phyloP scores from a whole-genome alignment of 768 basidiomycete genomes.

The Coprinopsis marcescibilis region DNA sequence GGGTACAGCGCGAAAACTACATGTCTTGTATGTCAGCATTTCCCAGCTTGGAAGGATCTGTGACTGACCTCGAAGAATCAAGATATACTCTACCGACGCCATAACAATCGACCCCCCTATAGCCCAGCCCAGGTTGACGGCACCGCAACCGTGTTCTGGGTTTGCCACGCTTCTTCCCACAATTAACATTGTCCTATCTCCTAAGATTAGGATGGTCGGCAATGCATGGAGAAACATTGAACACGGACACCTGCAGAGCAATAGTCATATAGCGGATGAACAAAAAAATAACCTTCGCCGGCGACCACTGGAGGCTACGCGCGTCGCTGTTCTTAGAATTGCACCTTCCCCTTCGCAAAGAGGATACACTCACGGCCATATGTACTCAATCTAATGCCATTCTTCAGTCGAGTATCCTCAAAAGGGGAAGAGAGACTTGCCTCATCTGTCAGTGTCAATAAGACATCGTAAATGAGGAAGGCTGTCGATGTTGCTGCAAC shows the following conservation, averaged over 20 bases:
- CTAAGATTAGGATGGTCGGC: too few species aligned
- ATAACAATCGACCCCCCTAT: too few species aligned
- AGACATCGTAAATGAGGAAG: background rate
- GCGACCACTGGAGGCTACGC: background rate
- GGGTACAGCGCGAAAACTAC: conserved; percentile 35
- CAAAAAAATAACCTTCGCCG: background rate
- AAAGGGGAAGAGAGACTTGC: background rate
- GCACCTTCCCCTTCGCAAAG: background rate
- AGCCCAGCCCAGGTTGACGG: too few species aligned
- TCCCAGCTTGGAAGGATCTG: too few species aligned
- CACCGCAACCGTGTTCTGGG: too few species aligned
- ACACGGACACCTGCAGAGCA: background rate
- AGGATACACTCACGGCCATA: background rate
- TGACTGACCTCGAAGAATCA: conserved; percentile 33
- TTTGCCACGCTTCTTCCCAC: too few species aligned
- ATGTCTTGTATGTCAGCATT: background rate
- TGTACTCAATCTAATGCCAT: background rate
- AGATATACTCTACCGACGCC: conserved; percentile 29
- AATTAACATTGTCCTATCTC: too few species aligned
- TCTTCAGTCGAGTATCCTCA: background rate
- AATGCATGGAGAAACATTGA: too few species aligned
- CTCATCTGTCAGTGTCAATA: background rate
- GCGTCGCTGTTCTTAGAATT: background rate
- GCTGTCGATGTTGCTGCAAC: background rate
- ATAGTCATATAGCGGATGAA: background rate